These are phyloP conservation scores for Sutorius eximius DNA, from an alignment of 1,284 basidiomycete genomes.

Conservation along the genomic window DNA sequence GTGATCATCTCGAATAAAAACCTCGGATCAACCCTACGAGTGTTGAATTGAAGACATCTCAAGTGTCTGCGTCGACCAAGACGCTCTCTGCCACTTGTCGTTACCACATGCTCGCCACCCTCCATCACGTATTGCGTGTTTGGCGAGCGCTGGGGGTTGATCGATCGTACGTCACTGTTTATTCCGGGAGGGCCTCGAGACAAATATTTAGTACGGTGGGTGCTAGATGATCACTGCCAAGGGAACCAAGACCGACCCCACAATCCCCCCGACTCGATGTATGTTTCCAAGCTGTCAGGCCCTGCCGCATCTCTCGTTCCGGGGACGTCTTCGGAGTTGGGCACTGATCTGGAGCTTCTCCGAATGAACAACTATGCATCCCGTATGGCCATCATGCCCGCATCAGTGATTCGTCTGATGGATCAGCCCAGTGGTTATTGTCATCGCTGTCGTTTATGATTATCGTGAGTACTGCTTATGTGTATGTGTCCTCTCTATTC, in stretches of 20 bases:
- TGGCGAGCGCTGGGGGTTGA: too few relatives aligned
- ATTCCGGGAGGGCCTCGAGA: background rate
- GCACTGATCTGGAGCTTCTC: background rate
- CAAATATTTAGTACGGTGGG: background rate
- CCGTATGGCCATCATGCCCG: background rate
- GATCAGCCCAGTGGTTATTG: background rate
- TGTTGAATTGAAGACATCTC: background rate
- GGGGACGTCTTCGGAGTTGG: background rate
- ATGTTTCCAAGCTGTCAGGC: background rate
- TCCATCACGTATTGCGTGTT: too few relatives aligned
- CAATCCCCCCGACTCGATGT: background rate
- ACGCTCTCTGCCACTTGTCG: background rate
- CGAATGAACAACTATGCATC: background rate
- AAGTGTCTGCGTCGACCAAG: background rate
- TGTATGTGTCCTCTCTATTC: too few relatives aligned
- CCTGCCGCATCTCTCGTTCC: background rate
- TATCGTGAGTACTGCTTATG: background rate
- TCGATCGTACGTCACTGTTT: background rate
- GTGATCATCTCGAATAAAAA: background rate
- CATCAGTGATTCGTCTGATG: background rate
- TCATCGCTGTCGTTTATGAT: slow-evolving; percentile 5
- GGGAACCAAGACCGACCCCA: background rate
- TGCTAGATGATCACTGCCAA: background rate
- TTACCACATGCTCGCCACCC: background rate
- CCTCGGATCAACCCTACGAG: background rate